Evolutionary conservation across 192 early-diverging fungal species (phyloP).

Genomic region (Tieghemiomyces parasiticus): DNA sequence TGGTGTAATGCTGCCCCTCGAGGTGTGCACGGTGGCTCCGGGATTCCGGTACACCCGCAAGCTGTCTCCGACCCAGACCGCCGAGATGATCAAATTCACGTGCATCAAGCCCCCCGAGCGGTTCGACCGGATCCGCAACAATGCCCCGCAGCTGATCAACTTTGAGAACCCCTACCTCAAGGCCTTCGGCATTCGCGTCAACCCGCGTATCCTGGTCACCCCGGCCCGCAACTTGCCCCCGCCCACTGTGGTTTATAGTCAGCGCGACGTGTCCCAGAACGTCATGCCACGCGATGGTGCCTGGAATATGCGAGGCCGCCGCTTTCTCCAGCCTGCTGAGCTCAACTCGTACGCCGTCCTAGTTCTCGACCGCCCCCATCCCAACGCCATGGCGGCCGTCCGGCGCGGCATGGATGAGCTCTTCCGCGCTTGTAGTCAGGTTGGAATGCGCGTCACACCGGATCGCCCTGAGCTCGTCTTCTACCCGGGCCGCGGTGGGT

Average conservation of each 20-base stretch:
- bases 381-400: conserved; percentile 21
- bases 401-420: conserved; percentile 63
- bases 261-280: conserved; percentile 23
- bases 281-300: conserved; percentile 52
- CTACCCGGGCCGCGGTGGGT: conserved; percentile 30
- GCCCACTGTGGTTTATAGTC: conserved; percentile 56
- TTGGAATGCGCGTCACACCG: conserved; percentile 45
- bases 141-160: conserved; percentile 44
- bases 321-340: conserved; percentile 54
- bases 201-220: conserved; percentile 44
- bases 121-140: conserved; percentile 54
- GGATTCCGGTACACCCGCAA: conserved; percentile 76
- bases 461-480: conserved; percentile 27
- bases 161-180: conserved; percentile 57
- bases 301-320: conserved; percentile 79
- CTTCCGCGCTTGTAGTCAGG: conserved; percentile 52
- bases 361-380: conserved; percentile 49
- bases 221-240: conserved; percentile 66
- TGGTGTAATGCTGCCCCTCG: conserved; percentile 70
- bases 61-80: conserved; percentile 70
- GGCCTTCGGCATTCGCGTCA: conserved; percentile 57
- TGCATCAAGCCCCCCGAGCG: conserved; percentile 71
- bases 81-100: conserved; percentile 91
- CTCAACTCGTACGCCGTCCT: conserved; percentile 71
- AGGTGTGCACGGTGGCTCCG: conserved; percentile 69